Evolutionary conservation across 805 yeast genomes (phyloP), one percentile per base, ranked within the genome.

Genomic region (Candida germanica): DNA sequence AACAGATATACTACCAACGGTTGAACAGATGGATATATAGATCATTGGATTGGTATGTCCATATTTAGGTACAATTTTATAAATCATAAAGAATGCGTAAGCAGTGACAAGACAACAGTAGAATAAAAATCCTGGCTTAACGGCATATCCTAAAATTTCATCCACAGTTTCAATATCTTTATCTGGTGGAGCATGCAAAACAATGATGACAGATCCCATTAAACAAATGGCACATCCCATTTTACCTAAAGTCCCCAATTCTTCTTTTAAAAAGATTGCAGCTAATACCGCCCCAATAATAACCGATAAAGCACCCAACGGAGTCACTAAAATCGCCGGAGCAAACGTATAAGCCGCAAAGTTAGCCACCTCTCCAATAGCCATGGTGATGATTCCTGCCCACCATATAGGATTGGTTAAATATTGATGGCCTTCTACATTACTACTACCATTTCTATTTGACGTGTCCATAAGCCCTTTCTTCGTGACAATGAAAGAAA

Each of bases 291-390:
- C 95, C 11, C 96, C 96, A 42, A 87, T 87, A 45, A 87, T 85
- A 16, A 87, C 96, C 6, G 89, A 79, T 18, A 87, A 66, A 0
- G 96, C 96, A 9, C 96, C 96, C 37, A 87, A 66, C 5, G 96
- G 96, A 4, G 96, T 87, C 27, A 87, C 96, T 48, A 87, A 62
- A 45, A 88, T 84, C 1, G 96, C 94, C 3, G 96, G 96, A 0
- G 96, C 96, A 71, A 87, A 87, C 1, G 96, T 87, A 56, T 87
- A 87, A 0, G 96, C 96, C 3, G 96, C 96, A 56, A 87, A 87
- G 56, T 87, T 87, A 39, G 96, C 95, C 26, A 87, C 63, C 55
- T 87, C 96, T 5, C 96, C 96, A 15, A 87, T 62, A 2, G 93
- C 95, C 96, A 87, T 81, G 31, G 94, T 79, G 20, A 79, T 52